Base-by-base conservation (phyloP, 1,284 basidiomycete genomes). In the Microbotryum intermedium region DNA sequence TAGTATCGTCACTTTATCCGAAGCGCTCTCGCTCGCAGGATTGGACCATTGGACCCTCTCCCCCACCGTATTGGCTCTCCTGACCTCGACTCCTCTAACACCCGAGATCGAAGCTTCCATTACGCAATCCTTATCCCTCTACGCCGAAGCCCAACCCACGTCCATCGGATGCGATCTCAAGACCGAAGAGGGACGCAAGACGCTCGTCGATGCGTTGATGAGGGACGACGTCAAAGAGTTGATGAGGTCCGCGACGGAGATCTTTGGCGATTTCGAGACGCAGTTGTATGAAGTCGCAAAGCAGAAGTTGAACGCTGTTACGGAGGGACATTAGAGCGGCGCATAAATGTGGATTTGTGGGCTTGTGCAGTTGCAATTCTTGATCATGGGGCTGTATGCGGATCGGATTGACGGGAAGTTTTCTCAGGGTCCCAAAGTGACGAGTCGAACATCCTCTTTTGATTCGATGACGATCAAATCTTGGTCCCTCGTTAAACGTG, bases 1-100 rank as follows among this genome's bases (percentile, higher is more conserved):
- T 39, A 71, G 70, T 50, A 50, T 71, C 39, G 59, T 70, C 20
- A 70, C 68, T 4, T 50, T 64, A n/a, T 57, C 65, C 42, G 70
- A 71, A 49, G 59, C 61, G 9, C 45, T 70, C 6, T 62, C 60
- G 10, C 60, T 68, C 8, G 59, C 60, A 39, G 70, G 70, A 4
- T 61, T 71, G 29, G 61, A 66, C 25, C 68, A 66, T 26, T 64
- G 62, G 11, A 71, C 70, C 5, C 58, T 71, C 23, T 66, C 66
- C 3, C 57, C 68, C 2, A 25, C 59, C 0, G 58, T 67, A 13
- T 60, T 71, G 11, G 62, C 66, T 45, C 50, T 66, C 13, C 50
- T 70, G 26, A 26, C 47, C 25, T 50, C 56, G 39, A 68, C 59
- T 13, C 62, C 64, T 50, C 49, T 64, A 42, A 61, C 58, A 46